Conservation (phyloP, 73 alveolate genomes). For the Breviolum minutum region DNA sequence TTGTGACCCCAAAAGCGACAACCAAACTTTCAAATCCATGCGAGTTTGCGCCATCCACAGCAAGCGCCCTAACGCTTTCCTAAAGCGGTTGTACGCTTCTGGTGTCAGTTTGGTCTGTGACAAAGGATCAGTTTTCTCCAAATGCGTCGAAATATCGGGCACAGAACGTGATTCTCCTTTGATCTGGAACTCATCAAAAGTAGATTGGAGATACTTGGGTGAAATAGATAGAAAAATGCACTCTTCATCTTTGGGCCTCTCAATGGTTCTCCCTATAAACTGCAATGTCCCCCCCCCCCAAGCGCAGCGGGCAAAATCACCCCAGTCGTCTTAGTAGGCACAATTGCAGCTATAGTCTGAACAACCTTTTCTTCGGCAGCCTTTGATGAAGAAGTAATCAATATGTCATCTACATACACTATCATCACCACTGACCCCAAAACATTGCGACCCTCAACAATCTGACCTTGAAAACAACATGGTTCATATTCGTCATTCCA, state of each 20-base stretch:
- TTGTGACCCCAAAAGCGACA: background rate
- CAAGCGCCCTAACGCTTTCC: background rate
- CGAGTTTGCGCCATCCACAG: background rate
- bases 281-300: background rate
- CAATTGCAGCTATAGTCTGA: too few relatives aligned
- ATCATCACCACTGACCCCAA: too few relatives aligned
- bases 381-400: too few relatives aligned
- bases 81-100: background rate
- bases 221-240: background rate
- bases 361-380: too few relatives aligned
- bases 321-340: background rate
- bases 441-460: too few relatives aligned
- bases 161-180: background rate
- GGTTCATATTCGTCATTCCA: too few relatives aligned
- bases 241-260: background rate
- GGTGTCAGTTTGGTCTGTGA: background rate
- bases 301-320: background rate
- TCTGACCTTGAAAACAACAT: too few relatives aligned
- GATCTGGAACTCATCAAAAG: background rate
- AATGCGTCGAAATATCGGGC: background rate
- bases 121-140: background rate
- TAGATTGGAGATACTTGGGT: background rate
- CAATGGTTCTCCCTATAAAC: background rate
- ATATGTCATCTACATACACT: too few relatives aligned
- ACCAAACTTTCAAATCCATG: background rate